Percentiles rank a stretch among this genome's conserved stretches.
phyloP scores from a whole-genome alignment of 1,139 yeast genomes.

The Arxiozyma telluris region DNA sequence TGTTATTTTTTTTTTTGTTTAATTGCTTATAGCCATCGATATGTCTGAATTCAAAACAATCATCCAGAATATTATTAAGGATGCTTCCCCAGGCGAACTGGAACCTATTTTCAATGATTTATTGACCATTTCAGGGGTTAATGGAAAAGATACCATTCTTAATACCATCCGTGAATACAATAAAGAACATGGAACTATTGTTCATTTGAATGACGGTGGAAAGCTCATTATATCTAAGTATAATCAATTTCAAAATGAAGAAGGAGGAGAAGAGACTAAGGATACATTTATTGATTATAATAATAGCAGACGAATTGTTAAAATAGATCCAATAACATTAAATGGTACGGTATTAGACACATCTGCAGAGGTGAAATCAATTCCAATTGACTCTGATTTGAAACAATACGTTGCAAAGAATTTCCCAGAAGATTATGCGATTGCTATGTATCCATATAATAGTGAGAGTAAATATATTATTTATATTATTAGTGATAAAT shows the following conservation, averaged over 20 bases:
- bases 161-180: slow-evolving; percentile 39
- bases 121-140: slow-evolving; percentile 28
- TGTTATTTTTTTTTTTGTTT: no score
- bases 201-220: slow-evolving; percentile 30
- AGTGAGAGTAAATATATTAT: slow-evolving; percentile 44
- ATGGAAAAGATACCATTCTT: slow-evolving; percentile 26
- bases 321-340: slow-evolving; percentile 47
- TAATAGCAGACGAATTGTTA: slow-evolving; percentile 41
- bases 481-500: slow-evolving; percentile 50
- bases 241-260: slow-evolving; percentile 31
- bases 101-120: slow-evolving; percentile 30
- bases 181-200: slow-evolving; percentile 35
- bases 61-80: slow-evolving; percentile 22
- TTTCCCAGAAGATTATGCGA: slow-evolving; percentile 38
- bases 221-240: slow-evolving; percentile 37
- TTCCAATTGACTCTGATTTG: slow-evolving; percentile 11
- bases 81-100: slow-evolving; percentile 33
- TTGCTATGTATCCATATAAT: slow-evolving; percentile 36
- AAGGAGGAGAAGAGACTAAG: slow-evolving; percentile 25
- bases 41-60: slow-evolving; percentile 18
- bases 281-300: slow-evolving; percentile 40
- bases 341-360: slow-evolving; percentile 39
- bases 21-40: not conserved
- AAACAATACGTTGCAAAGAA: slow-evolving; percentile 36
- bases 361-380: not conserved